phyloP scores from a whole-genome alignment of 169 alveolate species.

The Theileria parva region DNA sequence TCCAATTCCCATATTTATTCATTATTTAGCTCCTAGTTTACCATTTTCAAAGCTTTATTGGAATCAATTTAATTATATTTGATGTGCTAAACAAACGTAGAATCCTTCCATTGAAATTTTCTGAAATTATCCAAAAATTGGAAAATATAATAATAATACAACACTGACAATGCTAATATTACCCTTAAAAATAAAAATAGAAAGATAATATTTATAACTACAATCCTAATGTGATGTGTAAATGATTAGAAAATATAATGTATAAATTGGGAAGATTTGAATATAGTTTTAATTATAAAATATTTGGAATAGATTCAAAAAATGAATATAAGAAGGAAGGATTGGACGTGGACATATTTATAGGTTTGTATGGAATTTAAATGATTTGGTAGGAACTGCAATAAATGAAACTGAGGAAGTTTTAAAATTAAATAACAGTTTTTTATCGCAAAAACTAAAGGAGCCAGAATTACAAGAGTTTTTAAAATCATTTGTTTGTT shows the following conservation, averaged over 20 bases:
- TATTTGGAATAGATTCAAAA: neutral
- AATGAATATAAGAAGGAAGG: neutral
- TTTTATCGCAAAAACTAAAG: neutral
- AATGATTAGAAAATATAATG: neutral
- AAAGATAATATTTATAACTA: too few species aligned
- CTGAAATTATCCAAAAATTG: too few species aligned
- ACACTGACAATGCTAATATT: too few species aligned
- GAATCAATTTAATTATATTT: too few species aligned
- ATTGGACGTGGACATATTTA: neutral
- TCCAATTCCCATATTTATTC: too few species aligned
- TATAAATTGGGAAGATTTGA: constrained; percentile 13
- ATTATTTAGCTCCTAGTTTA: too few species aligned
- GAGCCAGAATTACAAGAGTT: constrained; percentile 5
- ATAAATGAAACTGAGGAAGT: constrained; percentile 6
- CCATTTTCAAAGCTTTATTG: too few species aligned
- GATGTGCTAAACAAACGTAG: too few species aligned
- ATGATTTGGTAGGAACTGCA: neutral
- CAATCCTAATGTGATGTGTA: constrained; percentile 9
- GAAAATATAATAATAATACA: too few species aligned
- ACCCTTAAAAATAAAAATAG: too few species aligned
- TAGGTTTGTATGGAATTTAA: constrained; percentile 18
- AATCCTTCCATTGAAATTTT: too few species aligned
- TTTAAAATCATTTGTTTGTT: constrained; percentile 45
- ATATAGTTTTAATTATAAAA: constrained; percentile 23
- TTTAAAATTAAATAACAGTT: neutral